Conservation (phyloP, 331 rosid genomes). For the Malus hybrid region DNA sequence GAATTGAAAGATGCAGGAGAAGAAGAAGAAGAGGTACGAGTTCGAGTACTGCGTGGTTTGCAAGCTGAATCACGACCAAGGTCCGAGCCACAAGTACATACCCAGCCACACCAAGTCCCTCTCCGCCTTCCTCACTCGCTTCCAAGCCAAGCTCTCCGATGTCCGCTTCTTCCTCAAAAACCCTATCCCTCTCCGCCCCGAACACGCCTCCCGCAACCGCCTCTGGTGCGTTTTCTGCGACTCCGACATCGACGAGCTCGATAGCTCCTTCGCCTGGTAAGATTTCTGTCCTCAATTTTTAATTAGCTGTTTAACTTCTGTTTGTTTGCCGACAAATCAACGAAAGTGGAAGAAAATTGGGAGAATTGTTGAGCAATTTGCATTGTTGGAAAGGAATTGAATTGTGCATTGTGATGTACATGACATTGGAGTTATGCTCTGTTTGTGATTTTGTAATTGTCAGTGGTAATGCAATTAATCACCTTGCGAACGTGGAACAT, state of each 20-base stretch:
- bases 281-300: neutral
- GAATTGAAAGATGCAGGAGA: neutral
- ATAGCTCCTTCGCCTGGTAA: constrained; percentile 64
- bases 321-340: neutral
- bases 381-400: neutral
- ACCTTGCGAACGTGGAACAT: constrained; percentile 62
- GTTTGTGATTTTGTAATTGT: neutral
- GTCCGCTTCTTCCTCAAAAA: constrained; percentile 51
- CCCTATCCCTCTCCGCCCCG: constrained; percentile 45
- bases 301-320: neutral
- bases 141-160: constrained; percentile 56
- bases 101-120: constrained; percentile 77
- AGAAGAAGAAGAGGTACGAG: constrained; percentile 30
- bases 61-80: constrained; percentile 68
- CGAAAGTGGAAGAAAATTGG: neutral
- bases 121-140: constrained; percentile 62
- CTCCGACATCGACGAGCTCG: constrained; percentile 40
- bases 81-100: constrained; percentile 76
- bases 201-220: constrained; percentile 54
- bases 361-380: neutral
- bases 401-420: neutral
- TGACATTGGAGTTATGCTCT: neutral
- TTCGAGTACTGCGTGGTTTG: constrained; percentile 80
- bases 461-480: constrained; percentile 69
- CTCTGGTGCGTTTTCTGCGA: constrained; percentile 88